These are phyloP conservation scores for Galeopsis tetrahit DNA, from an alignment of 257 asterid genomes.

Conservation along the genomic window DNA sequence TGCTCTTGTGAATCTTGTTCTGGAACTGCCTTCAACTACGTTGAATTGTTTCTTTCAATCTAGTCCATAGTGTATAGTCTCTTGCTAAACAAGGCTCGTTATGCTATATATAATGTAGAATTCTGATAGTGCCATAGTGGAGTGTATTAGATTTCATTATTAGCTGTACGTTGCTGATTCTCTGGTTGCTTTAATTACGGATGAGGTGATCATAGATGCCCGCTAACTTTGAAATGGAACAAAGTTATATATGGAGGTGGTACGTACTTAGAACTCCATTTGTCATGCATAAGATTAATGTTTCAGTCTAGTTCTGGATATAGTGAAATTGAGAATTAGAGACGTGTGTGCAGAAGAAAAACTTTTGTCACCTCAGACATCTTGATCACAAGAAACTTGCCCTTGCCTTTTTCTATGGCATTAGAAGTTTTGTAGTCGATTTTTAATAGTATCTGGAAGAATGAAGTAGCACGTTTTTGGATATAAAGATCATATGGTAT, in stretches of 20 bases:
- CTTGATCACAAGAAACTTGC: slow-evolving; percentile 27
- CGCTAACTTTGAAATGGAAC: slow-evolving; percentile 22
- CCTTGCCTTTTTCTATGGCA: slow-evolving; percentile 18
- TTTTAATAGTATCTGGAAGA: slow-evolving; percentile 10
- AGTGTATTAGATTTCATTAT: slow-evolving; percentile 12
- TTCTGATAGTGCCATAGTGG: slow-evolving; percentile 32
- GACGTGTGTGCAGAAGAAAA: slow-evolving; percentile 14
- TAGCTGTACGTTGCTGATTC: slow-evolving; percentile 20
- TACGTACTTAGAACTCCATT: slow-evolving; percentile 5
- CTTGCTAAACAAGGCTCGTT: slow-evolving; percentile 35
- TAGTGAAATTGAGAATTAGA: slow-evolving; percentile 30
- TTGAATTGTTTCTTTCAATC: slow-evolving; percentile 25
- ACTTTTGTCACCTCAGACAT: slow-evolving; percentile 22
- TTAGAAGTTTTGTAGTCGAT: slow-evolving; percentile 6
- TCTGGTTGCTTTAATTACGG: slow-evolving; percentile 27
- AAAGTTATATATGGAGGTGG: slow-evolving; percentile 26
- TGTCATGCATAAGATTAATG: not conserved
- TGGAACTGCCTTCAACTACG: slow-evolving; percentile 36
- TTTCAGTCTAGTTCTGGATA: slow-evolving; percentile 18
- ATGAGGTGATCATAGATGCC: slow-evolving; percentile 21
- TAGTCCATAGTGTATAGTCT: slow-evolving; percentile 20
- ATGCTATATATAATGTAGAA: slow-evolving; percentile 31
- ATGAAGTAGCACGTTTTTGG: slow-evolving; percentile 22
- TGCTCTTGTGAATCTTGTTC: slow-evolving; percentile 26
- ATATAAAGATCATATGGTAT: slow-evolving; percentile 5